These are phyloP conservation scores for Chalciporus sp. DNA, from an alignment of 1,284 basidiomycete species.

Conservation along the genomic window DNA sequence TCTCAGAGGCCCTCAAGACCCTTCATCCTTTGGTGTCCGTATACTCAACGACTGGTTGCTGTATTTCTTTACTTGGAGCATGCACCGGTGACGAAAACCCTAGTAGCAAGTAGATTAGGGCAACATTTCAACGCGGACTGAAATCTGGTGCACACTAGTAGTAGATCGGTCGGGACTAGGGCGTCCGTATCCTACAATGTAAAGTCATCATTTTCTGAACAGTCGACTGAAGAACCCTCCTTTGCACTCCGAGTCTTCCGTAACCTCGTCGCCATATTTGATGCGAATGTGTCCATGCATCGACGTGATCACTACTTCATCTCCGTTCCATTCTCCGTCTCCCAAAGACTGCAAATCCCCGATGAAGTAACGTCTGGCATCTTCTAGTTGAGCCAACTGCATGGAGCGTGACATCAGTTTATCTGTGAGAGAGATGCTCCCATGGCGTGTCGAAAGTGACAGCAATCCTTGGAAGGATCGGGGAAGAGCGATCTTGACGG, in stretches of 20 bases:
- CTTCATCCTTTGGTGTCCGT: too few species aligned
- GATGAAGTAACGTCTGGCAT: constrained; percentile 23
- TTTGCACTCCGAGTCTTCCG: neutral
- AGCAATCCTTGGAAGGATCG: constrained; percentile 27
- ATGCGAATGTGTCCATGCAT: constrained; percentile 20
- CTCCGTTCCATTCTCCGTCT: constrained; percentile 23
- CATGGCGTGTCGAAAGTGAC: constrained; percentile 18
- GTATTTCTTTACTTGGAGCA: too few species aligned
- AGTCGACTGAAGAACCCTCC: constrained; percentile 19
- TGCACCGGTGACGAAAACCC: too few species aligned
- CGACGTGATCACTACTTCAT: constrained; percentile 19
- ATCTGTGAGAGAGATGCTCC: constrained; percentile 17
- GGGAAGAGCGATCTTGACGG: constrained; percentile 21
- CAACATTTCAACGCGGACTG: too few species aligned
- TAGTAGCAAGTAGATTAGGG: too few species aligned
- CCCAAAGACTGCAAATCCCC: constrained; percentile 20
- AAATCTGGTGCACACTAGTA: too few species aligned
- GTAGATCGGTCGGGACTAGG: too few species aligned
- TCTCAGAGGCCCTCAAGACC: too few species aligned
- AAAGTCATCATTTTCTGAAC: constrained; percentile 15
- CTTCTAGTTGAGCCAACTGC: constrained; percentile 21
- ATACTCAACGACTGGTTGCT: too few species aligned
- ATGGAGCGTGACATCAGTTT: constrained; percentile 12
- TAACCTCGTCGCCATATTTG: constrained; percentile 24
- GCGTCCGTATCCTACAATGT: neutral